phyloP scores from a whole-genome alignment of 306 rosid species.

The Cucumis cinereus region DNA sequence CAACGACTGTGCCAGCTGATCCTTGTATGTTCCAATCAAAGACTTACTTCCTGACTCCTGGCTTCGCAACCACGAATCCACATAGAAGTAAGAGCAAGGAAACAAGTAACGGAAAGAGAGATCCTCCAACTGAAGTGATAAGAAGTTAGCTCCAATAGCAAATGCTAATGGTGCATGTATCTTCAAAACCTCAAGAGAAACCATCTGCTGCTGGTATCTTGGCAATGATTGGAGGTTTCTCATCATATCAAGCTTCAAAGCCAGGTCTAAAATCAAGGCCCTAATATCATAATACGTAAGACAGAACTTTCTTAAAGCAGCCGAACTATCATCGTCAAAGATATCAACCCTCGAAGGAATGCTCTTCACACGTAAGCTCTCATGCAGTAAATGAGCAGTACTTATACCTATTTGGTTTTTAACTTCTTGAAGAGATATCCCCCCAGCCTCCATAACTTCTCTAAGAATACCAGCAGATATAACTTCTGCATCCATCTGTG shows the following conservation, averaged over 20 bases:
- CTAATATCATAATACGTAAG: conserved; percentile 65
- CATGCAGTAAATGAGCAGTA: conserved; percentile 65
- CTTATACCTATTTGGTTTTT: conserved; percentile 45
- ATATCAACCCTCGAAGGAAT: conserved; percentile 37
- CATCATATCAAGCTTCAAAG: conserved; percentile 65
- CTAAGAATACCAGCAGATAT: conserved; percentile 73
- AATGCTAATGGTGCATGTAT: conserved; percentile 81
- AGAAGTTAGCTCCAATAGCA: conserved; percentile 58
- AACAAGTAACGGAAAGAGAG: conserved; percentile 65
- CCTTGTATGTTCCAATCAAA: conserved; percentile 51
- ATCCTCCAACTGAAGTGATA: conserved; percentile 76
- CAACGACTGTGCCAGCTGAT: conserved; percentile 30
- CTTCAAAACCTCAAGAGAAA: conserved; percentile 59
- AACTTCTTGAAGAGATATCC: conserved; percentile 31
- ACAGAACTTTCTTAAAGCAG: conserved; percentile 69
- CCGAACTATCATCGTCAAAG: conserved; percentile 56
- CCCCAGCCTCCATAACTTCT: conserved; percentile 43
- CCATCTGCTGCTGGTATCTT: conserved; percentile 59
- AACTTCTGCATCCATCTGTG: conserved; percentile 88
- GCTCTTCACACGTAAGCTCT: conserved; percentile 50
- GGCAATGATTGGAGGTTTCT: conserved; percentile 61
- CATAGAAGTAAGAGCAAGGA: conserved; percentile 66
- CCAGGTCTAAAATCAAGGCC: conserved; percentile 70
- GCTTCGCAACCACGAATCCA: conserved; percentile 65
- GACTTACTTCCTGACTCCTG: conserved; percentile 42